phyloP scores from a whole-genome alignment of 1,284 basidiomycete species.

The Omphalotus olearius region DNA sequence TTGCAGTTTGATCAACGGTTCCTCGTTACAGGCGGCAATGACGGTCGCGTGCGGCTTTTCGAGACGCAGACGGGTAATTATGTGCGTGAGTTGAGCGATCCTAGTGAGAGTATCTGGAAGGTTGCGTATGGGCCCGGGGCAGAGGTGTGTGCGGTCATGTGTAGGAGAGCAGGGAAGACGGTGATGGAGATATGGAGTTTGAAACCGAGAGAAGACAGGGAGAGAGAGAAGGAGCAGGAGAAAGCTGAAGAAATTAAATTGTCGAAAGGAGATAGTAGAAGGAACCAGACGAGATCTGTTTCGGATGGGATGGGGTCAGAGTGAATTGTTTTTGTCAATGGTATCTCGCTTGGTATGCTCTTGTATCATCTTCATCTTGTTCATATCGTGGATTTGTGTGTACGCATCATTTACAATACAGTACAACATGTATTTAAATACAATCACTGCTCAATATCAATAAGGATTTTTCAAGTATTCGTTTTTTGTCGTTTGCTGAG shows the following conservation, averaged over 20 bases:
- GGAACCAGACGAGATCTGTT: no score
- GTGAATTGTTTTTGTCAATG: no score
- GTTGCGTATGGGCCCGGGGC: slow-evolving; percentile 55
- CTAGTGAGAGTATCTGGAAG: slow-evolving; percentile 87
- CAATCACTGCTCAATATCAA: no score
- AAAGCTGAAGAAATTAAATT: not conserved
- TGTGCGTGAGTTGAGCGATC: slow-evolving; percentile 74
- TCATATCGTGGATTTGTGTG: no score
- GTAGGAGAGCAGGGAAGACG: slow-evolving; percentile 80
- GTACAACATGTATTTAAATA: no score
- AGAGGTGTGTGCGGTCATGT: slow-evolving; percentile 68
- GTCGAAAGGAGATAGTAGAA: not conserved
- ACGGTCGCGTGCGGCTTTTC: slow-evolving; percentile 88
- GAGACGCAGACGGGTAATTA: slow-evolving; percentile 68
- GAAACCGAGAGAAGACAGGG: slow-evolving; percentile 33
- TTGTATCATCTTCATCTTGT: no score
- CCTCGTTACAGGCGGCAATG: slow-evolving; percentile 83
- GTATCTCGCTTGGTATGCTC: no score
- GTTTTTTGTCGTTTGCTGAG: no score
- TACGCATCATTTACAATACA: no score
- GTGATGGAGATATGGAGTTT: slow-evolving; percentile 88
- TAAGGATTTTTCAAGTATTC: no score
- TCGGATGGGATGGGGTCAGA: no score
- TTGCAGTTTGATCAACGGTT: slow-evolving; percentile 86
- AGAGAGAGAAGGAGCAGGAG: not conserved